A percentile compares a stretch with the other conserved stretches of the same genome.
Evolutionary conservation across 306 rosid genomes (phyloP).

Genomic region (Gastrolobium bilobum): DNA sequence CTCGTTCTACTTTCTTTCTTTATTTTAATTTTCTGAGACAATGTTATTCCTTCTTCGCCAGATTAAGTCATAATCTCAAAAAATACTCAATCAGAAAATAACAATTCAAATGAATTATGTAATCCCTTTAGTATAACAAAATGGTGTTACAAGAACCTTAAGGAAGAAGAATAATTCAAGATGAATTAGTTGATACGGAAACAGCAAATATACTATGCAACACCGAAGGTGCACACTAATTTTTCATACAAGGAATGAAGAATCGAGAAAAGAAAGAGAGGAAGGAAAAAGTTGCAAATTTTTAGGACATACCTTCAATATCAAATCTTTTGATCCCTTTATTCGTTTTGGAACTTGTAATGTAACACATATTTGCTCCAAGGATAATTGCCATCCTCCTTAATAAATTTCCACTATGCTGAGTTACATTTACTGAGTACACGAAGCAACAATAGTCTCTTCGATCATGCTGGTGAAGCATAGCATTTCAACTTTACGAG

Average conservation of each 20-base stretch:
- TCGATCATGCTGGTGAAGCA: conserved; percentile 42
- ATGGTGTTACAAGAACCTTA: not conserved
- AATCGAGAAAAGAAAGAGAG: not conserved
- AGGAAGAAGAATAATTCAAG: conserved; percentile 11
- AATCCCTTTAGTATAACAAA: conserved; percentile 11
- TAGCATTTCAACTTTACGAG: conserved; percentile 34
- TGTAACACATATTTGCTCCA: conserved; percentile 60
- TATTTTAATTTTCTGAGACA: not conserved
- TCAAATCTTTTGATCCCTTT: conserved; percentile 44
- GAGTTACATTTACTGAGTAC: conserved; percentile 42
- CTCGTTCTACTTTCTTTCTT: conserved; percentile 18
- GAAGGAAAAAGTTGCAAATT: not conserved
- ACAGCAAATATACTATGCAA: conserved; percentile 17
- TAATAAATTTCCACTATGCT: conserved; percentile 39
- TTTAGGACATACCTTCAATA: conserved; percentile 56
- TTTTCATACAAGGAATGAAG: not conserved
- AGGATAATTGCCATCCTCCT: conserved; percentile 61
- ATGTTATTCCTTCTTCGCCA: conserved; percentile 1
- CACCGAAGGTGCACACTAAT: not conserved
- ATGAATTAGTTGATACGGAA: conserved; percentile 24
- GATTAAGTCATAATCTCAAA: conserved; percentile 1
- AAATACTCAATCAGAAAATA: conserved; percentile 17
- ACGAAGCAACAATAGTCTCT: conserved; percentile 18
- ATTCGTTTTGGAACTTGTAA: conserved; percentile 46
- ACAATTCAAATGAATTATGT: not conserved